Base-by-base conservation (phyloP, 768 basidiomycete genomes). In the Mycena olivaceomarginata region DNA sequence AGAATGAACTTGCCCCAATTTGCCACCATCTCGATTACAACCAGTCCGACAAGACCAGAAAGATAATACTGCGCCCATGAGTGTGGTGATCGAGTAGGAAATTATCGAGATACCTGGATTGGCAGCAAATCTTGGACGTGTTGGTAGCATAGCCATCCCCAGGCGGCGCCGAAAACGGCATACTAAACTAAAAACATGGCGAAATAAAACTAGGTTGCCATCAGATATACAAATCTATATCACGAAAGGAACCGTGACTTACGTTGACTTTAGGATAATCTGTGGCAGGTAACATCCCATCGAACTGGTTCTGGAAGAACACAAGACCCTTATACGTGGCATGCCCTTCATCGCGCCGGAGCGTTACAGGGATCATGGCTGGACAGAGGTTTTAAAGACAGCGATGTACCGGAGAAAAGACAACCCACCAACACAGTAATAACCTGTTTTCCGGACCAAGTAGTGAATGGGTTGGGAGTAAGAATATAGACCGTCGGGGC, bases 261-360 rank as follows among this genome's bases (percentile, higher is more conserved):
- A 98, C 97, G 74, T 92, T 94, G 84, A 99, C 96, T 92, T 99
- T 99, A 13, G 98, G 98, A 85, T 99, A 98, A 84, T 99, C 98
- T 7, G 95, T 91, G 8, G 98, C 97, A 15, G 98, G 92, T 25
- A 99, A 89, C 83, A 95, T 92, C 22, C 98, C 98, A 39, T 94
- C 88, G 82, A 99, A 99, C 2, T 90, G 92, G 84, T 98, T 99
- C 80, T 90, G 91, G 89, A 99, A 99, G 62, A 95, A 87, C 48
- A 99, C 95, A 45, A 88, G 86, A 16, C 97, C 98, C 12, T 89
- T 87, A 85, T 97, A 99, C 22, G 90, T 88, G 37, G 97, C 94
- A 82, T 98, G 97, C 65, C 86, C 90, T 40, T 92, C 87, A 78
- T 92, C 90, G 75, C 87, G 87, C 78, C 94, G 87, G n/a, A 96